Percentiles rank a stretch among this genome's conserved stretches.
Conservation (phyloP, 2,329 filamentous ascomycete genomes). For the Cadophora luteo-olivacea region DNA sequence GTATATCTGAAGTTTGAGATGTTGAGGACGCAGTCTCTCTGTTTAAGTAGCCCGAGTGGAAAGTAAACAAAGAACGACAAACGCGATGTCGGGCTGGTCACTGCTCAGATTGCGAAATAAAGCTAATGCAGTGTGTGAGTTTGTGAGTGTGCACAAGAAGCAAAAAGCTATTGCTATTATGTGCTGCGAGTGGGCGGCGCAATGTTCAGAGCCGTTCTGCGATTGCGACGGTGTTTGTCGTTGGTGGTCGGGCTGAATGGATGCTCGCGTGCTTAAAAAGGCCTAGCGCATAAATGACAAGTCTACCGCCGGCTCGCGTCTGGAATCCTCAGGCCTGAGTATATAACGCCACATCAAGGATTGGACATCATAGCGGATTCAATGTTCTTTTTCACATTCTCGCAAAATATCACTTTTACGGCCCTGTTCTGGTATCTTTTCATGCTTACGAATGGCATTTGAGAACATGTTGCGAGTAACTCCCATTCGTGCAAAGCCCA, state of each 20-base stretch:
- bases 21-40: neutral
- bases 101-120: neutral
- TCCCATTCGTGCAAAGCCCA: no score
- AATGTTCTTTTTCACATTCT: no score
- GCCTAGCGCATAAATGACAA: neutral
- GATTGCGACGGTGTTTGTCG: slow-evolving; percentile 1
- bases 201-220: neutral
- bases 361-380: no score
- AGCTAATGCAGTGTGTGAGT: neutral
- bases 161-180: neutral
- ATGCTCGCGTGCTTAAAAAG: neutral
- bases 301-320: neutral
- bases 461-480: no score
- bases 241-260: neutral
- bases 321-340: no score
- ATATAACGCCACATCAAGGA: no score
- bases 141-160: neutral
- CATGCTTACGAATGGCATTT: no score
- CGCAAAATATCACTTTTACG: no score
- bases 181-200: neutral
- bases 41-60: neutral
- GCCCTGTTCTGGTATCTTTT: no score
- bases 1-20: no score
- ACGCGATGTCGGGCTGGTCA: neutral
- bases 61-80: neutral